Percentiles rank a stretch among this genome's conserved stretches.
These are phyloP conservation scores for Elsinoe batatas DNA, from an alignment of 2,329 filamentous ascomycete species.

Conservation along the genomic window DNA sequence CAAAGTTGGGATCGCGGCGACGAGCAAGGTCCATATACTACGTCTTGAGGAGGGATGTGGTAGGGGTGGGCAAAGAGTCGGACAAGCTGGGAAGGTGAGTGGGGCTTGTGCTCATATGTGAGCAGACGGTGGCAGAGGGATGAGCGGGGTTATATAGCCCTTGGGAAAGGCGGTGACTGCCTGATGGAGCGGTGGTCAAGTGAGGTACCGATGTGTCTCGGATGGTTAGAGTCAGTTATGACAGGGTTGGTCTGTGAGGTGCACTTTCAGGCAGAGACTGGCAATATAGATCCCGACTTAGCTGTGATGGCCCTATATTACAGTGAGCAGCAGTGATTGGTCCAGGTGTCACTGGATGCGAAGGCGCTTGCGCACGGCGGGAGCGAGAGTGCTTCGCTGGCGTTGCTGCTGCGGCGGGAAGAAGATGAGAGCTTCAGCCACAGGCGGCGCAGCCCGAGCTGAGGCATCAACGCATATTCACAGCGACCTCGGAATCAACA, in stretches of 20 bases:
- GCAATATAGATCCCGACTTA: background rate
- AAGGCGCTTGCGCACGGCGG: background rate
- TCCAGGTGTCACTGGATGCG: background rate
- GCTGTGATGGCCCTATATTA: background rate
- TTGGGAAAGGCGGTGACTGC: background rate
- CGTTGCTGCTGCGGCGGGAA: background rate
- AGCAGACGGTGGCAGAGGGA: too few relatives aligned
- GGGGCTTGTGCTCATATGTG: background rate
- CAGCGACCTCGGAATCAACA: background rate
- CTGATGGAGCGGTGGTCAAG: background rate
- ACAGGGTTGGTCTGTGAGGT: background rate
- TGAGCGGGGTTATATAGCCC: background rate
- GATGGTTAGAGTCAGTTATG: background rate
- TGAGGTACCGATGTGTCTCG: background rate
- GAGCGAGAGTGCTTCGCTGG: background rate
- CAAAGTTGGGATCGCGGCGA: background rate
- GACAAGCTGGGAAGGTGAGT: background rate
- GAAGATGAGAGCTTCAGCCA: slow-evolving; percentile 1
- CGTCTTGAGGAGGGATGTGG: background rate
- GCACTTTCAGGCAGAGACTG: slow-evolving; percentile 1
- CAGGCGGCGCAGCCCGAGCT: background rate
- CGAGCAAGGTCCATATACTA: slow-evolving; percentile 3
- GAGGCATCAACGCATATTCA: background rate
- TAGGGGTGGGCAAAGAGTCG: background rate
- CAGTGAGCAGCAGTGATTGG: background rate